Base-by-base conservation (phyloP, 1,284 basidiomycete genomes). In the Ceratobasidium papillatum region DNA sequence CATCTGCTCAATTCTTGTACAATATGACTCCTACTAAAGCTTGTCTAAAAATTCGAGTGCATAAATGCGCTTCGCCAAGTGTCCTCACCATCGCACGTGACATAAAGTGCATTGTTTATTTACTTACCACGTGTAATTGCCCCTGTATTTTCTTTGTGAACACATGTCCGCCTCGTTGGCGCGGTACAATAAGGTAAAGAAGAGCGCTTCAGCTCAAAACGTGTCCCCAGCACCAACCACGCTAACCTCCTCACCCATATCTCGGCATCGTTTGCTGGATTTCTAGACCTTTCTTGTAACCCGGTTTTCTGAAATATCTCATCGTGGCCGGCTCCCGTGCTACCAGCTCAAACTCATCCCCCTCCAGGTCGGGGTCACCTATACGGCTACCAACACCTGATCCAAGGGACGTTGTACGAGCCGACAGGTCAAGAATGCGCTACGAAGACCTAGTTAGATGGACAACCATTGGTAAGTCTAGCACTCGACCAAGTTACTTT, bases 131-230 rank as follows among this genome's bases (percentile, higher is more conserved):
- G 64, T 66, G 64, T 54, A 27, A 1, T 5, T 8, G 25, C 64
- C 64, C 49, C 49, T 38, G 64, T n/a, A 34, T 61, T 47, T 62
- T 47, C 69, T 62, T 73, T 73, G 59, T 59, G 43, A 63, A 51
- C 69, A 43, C 69, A 73, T 73, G 69, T 30, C 34, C 47, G 59
- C 69, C 69, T 73, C 69, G 49, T 73, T 73, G 69, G 58, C 38
- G 52, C 38, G 11, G n/a, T 73, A 73, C 43, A 56, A 62, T 54
- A 73, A 62, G 54, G 47, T 58, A 73, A 47, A 47, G 47, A 63
- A 54, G 54, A 38, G 58, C 38, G 38, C 58, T 41, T 36, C 36
- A 61, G 22, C 36, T 41, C 30, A 61, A 59, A 73, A 62, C 45
- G 69, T 62, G 58, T 45, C 49, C 30, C 30, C 59, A 19, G 56